Conservation (phyloP, 352 stramenopile genomes). For the Bremia lactucae region DNA sequence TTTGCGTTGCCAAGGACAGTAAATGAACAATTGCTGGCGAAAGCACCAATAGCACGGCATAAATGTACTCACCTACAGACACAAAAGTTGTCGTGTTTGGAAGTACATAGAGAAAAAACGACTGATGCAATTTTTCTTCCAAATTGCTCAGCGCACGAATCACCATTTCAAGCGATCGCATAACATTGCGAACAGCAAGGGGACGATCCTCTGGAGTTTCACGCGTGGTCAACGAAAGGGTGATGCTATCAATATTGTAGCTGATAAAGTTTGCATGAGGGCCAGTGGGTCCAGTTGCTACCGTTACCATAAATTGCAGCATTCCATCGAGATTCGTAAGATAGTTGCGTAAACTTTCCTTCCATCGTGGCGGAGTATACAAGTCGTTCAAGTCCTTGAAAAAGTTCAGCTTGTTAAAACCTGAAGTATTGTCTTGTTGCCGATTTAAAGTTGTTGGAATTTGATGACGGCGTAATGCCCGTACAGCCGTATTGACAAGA, state of each 20-base stretch:
- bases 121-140: conserved; percentile 84
- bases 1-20: conserved; percentile 33
- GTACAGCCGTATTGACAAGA: conserved; percentile 71
- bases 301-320: conserved; percentile 73
- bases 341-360: conserved; percentile 25
- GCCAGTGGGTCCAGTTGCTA: conserved; percentile 48
- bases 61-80: conserved; percentile 83
- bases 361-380: conserved; percentile 10
- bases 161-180: conserved; percentile 54
- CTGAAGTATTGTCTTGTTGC: conserved; percentile 1
- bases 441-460: conserved; percentile 46
- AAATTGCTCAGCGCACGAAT: conserved; percentile 78
- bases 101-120: conserved; percentile 82
- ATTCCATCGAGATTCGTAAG: conserved; percentile 46
- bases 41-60: conserved; percentile 56
- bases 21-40: conserved; percentile 58
- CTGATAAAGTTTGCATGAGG: conserved; percentile 71
- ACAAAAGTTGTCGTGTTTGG: conserved; percentile 65
- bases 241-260: conserved; percentile 83
- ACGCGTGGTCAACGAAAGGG: conserved; percentile 28
- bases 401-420: conserved; percentile 1
- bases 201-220: conserved; percentile 4
- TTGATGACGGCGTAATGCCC: conserved; percentile 31
- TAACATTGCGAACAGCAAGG: conserved; percentile 24
- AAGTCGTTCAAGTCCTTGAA: conserved; percentile 4